Conservation (phyloP, 345 rosid species). For the Rhodomyrtus tomentosa region DNA sequence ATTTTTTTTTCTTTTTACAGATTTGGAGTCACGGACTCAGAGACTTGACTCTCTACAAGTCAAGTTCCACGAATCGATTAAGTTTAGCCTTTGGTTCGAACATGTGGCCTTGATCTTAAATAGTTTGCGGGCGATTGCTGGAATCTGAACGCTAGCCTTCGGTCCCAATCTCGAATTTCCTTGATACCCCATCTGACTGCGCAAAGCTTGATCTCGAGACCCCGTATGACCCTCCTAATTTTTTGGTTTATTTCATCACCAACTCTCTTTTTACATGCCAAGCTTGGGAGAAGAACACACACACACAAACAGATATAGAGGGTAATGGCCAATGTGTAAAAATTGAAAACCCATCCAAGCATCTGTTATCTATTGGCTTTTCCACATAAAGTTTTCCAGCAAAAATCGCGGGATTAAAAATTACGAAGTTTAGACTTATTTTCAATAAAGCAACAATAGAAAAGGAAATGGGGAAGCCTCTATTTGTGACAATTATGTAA, state of each 20-base stretch:
- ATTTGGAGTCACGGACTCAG: background rate
- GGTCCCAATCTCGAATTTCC: background rate
- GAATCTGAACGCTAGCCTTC: background rate
- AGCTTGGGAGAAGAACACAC: background rate
- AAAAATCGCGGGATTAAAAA: background rate
- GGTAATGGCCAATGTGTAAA: background rate
- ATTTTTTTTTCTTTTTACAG: background rate
- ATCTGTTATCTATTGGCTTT: background rate
- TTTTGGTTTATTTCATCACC: background rate
- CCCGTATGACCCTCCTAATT: background rate
- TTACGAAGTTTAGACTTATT: background rate
- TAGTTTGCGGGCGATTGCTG: rapidly evolving
- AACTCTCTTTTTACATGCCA: background rate
- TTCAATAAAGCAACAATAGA: background rate
- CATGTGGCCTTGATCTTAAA: background rate
- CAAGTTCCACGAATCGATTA: rapidly evolving
- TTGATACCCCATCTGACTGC: background rate
- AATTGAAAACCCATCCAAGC: background rate
- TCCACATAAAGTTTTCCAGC: background rate
- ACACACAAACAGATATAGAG: background rate
- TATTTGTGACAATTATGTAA: background rate
- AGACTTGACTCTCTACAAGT: background rate
- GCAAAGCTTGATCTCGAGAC: background rate
- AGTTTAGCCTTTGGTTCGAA: background rate
- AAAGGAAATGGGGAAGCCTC: background rate